phyloP scores from a whole-genome alignment of 2,329 filamentous ascomycete genomes.

The Coniochaeta sp. region DNA sequence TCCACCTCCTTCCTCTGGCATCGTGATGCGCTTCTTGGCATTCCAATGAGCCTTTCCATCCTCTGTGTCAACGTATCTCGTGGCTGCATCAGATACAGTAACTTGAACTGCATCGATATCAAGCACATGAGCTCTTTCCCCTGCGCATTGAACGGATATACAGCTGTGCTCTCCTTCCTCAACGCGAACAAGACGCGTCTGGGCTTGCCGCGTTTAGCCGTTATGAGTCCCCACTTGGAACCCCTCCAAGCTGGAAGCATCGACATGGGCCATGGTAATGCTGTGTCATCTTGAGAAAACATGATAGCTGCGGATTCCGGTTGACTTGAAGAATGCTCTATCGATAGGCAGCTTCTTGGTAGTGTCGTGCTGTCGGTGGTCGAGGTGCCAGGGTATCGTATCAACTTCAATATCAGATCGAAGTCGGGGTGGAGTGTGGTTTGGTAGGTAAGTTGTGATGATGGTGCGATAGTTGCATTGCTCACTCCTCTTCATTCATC shows the following conservation, averaged over 20 bases:
- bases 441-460: not conserved
- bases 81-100: not conserved
- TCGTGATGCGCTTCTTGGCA: not conserved
- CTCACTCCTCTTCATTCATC: slow-evolving; percentile 33
- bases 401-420: too few species aligned
- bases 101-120: too few species aligned
- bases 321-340: too few species aligned
- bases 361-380: too few species aligned
- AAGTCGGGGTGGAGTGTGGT: too few species aligned
- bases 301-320: too few species aligned
- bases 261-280: not conserved
- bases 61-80: too few species aligned
- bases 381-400: too few species aligned
- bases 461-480: not conserved
- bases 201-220: not conserved
- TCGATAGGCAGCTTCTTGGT: not conserved
- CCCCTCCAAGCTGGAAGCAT: too few species aligned
- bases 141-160: too few species aligned
- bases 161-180: too few species aligned
- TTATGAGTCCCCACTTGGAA: not conserved
- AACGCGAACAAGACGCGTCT: not conserved
- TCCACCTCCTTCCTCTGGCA: not conserved
- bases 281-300: not conserved
- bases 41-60: not conserved
- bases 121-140: too few species aligned